These are phyloP conservation scores for Pythium chondricola DNA, from an alignment of 352 stramenopile genomes.

Conservation along the genomic window DNA sequence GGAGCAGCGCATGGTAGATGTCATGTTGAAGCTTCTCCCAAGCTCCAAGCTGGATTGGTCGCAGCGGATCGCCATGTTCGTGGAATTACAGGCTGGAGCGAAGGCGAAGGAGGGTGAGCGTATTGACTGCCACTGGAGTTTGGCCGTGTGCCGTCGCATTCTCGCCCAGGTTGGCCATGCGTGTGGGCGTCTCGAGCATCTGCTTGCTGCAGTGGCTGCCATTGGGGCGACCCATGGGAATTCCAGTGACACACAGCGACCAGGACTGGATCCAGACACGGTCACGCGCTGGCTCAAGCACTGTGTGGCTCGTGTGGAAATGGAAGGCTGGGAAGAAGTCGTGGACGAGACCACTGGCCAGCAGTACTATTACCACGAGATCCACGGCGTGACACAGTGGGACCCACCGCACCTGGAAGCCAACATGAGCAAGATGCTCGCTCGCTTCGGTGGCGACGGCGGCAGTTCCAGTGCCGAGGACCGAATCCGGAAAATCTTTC, in stretches of 20 bases:
- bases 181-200: background rate
- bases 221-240: background rate
- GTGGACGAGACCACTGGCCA: conserved; percentile 28
- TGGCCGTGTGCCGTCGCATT: background rate
- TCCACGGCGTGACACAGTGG: conserved; percentile 52
- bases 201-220: background rate
- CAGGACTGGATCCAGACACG: conserved; percentile 20
- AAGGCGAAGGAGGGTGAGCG: background rate
- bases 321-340: conserved; percentile 53
- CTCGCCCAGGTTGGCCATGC: background rate
- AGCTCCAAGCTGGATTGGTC: conserved; percentile 48
- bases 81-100: conserved; percentile 33
- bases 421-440: conserved; percentile 45
- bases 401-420: conserved; percentile 48
- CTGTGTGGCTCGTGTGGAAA: conserved; percentile 37
- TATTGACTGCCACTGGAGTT: background rate
- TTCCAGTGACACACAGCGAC: background rate
- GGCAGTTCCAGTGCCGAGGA: conserved; percentile 35
- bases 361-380: conserved; percentile 62
- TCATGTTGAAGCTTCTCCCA: conserved; percentile 40
- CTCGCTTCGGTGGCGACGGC: conserved; percentile 24
- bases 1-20: conserved; percentile 32
- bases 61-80: conserved; percentile 42
- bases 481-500: conserved; percentile 58
- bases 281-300: conserved; percentile 32